Percentiles rank a stretch among this genome's conserved stretches.
phyloP scores from a whole-genome alignment of 768 basidiomycete genomes.

The Phaffia tasmanica region DNA sequence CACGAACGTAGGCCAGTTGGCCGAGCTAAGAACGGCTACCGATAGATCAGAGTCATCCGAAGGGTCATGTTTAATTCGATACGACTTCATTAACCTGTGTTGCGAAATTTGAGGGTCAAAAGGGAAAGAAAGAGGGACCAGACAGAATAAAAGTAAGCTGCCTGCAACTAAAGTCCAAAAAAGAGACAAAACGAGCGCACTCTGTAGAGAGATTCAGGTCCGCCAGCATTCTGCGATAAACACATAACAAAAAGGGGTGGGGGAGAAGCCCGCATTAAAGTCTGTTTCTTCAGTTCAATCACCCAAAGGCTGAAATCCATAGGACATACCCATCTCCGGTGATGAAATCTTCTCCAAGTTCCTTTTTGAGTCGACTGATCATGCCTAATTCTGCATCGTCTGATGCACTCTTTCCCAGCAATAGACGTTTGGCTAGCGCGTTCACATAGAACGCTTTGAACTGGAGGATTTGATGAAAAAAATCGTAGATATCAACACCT shows the following conservation, averaged over 20 bases:
- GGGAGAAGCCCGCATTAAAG: no score
- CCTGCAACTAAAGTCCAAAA: not conserved
- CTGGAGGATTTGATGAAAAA: not conserved
- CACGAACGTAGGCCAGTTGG: constrained; percentile 24
- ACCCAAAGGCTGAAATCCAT: not conserved
- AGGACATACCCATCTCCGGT: constrained; percentile 53
- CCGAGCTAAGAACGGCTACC: constrained; percentile 23
- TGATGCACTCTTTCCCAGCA: constrained; percentile 72
- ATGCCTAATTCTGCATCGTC: constrained; percentile 77
- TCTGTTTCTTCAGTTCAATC: no score
- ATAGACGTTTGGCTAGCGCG: constrained; percentile 69
- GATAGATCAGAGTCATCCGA: constrained; percentile 21
- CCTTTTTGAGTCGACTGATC: constrained; percentile 71
- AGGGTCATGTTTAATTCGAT: constrained; percentile 3
- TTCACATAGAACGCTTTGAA: constrained; percentile 88
- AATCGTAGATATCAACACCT: not conserved
- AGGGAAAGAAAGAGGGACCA: not conserved
- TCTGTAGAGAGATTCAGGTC: constrained; percentile 21
- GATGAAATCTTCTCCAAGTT: constrained; percentile 89
- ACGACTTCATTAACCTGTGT: constrained; percentile 22
- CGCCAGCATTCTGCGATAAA: constrained; percentile 17
- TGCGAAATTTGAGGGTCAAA: not conserved
- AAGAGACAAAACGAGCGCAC: not conserved
- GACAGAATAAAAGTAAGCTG: not conserved
- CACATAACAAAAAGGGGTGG: not conserved